A percentile compares a stretch with the other conserved stretches of the same genome.
Evolutionary conservation across 768 basidiomycete genomes (phyloP).

Genomic region (Psilocybe cyanescens): DNA sequence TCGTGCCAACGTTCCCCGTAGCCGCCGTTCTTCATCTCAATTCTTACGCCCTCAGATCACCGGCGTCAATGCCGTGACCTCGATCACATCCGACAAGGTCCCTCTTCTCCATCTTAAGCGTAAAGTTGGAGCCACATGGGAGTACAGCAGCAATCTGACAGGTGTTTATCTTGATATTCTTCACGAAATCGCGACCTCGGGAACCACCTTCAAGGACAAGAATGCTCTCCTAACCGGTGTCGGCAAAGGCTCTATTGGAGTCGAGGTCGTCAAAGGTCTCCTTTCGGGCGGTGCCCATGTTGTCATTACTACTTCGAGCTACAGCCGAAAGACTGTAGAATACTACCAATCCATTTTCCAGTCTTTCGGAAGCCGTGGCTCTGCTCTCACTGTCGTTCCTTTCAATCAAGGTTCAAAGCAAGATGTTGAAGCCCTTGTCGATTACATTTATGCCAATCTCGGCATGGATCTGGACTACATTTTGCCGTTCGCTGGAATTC

Average conservation of each 20-base stretch:
- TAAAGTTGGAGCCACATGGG: conserved; percentile 94
- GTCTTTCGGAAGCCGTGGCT: conserved; percentile 90
- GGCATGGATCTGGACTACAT: conserved; percentile 98
- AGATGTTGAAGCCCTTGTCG: conserved; percentile 96
- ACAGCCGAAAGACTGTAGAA: conserved; percentile 93
- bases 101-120: conserved; percentile 96
- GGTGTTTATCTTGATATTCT: conserved; percentile 95
- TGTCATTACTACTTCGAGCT: conserved; percentile 97
- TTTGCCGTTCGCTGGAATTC: conserved; percentile 96
- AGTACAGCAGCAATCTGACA: conserved; percentile 97
- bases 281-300: conserved; percentile 96
- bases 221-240: conserved; percentile 98
- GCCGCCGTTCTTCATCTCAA: conserved; percentile 91
- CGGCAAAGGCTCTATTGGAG: conserved; percentile 96
- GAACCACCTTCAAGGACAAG: conserved; percentile 99
- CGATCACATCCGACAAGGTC: conserved; percentile 80
- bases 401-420: conserved; percentile 99
- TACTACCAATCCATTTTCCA: conserved; percentile 99
- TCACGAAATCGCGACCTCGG: conserved; percentile 97
- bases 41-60: conserved; percentile 94
- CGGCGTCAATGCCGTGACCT: conserved; percentile 74
- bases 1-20: conserved; percentile 51
- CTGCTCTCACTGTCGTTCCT: conserved; percentile 96
- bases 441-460: conserved; percentile 96
- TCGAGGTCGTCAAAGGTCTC: conserved; percentile 96